Evolutionary conservation across 2,329 filamentous ascomycete genomes (phyloP).

Genomic region (Aaosphaeria pasadenensis): DNA sequence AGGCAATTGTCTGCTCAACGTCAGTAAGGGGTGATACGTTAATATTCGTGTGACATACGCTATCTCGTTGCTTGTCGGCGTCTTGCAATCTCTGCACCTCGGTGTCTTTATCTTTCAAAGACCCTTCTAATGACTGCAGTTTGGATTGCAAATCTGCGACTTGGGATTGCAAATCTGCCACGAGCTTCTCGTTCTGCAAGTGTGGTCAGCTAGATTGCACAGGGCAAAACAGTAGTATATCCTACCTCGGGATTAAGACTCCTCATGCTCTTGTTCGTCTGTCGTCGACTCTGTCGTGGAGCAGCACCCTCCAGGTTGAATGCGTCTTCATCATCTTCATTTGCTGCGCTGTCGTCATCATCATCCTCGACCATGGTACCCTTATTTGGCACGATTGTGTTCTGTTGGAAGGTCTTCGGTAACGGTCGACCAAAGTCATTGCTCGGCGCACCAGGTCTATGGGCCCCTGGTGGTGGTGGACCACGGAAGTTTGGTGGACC

Average conservation of each 20-base stretch:
- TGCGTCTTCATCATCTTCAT: conserved; percentile 58
- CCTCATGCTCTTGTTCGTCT: conserved; percentile 44
- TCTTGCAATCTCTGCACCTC: conserved; percentile 62
- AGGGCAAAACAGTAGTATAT: conserved; percentile 15
- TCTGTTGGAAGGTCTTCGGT: conserved; percentile 88
- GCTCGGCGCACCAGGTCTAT: conserved; percentile 20
- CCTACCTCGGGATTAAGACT: neutral
- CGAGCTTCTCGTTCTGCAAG: conserved; percentile 34
- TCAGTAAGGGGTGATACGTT: neutral
- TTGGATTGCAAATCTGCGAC: conserved; percentile 72
- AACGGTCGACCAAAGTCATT: conserved; percentile 73
- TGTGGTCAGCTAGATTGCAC: conserved; percentile 1
- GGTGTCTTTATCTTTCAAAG: conserved; percentile 67
- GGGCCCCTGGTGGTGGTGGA: conserved; percentile 17
- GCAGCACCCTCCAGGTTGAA: conserved; percentile 57
- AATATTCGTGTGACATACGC: conserved; percentile 31
- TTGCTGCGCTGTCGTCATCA: conserved; percentile 57
- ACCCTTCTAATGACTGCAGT: conserved; percentile 67
- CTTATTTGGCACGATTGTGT: conserved; percentile 96
- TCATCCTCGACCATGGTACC: conserved; percentile 97
- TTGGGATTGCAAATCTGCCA: conserved; percentile 78
- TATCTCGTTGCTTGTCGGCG: conserved; percentile 53
- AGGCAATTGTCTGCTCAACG: conserved; percentile 43
- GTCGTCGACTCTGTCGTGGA: conserved; percentile 30
- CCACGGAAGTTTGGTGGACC: conserved; percentile 16